These are phyloP conservation scores for Aspergillus pseudoviridinutans DNA, from an alignment of 2,329 filamentous ascomycete genomes.

Conservation along the genomic window DNA sequence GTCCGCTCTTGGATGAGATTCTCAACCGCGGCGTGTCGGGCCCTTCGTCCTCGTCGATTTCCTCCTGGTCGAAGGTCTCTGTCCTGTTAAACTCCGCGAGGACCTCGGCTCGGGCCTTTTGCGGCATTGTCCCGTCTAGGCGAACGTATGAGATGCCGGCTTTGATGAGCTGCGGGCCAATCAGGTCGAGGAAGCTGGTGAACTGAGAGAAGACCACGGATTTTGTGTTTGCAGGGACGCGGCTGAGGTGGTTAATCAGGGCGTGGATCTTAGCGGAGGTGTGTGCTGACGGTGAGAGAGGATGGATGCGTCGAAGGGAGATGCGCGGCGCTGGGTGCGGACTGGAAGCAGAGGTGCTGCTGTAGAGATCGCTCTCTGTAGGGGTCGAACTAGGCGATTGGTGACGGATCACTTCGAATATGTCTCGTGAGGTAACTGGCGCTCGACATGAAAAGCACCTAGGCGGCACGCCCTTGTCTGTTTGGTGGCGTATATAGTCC, in stretches of 20 bases:
- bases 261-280: constrained; percentile 81
- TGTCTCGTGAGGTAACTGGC: constrained; percentile 72
- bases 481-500: constrained; percentile 83
- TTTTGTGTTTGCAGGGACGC: constrained; percentile 69
- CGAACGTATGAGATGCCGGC: constrained; percentile 76
- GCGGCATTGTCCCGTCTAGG: constrained; percentile 84
- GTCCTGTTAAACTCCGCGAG: constrained; percentile 65
- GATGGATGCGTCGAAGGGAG: constrained; percentile 57
- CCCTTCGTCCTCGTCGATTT: constrained; percentile 32
- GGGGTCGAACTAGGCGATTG: constrained; percentile 43
- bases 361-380: constrained; percentile 42
- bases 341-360: constrained; percentile 33
- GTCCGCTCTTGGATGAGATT: background rate
- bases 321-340: constrained; percentile 47
- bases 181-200: constrained; percentile 89
- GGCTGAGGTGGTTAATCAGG: constrained; percentile 70
- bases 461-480: constrained; percentile 68
- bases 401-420: constrained; percentile 88
- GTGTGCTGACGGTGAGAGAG: constrained; percentile 56
- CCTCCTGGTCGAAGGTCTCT: constrained; percentile 33
- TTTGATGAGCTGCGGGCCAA: constrained; percentile 71
- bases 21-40: background rate
- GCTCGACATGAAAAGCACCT: constrained; percentile 90
- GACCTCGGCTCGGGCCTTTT: constrained; percentile 76
- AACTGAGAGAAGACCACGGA: constrained; percentile 97